Percentiles rank a stretch among this genome's conserved stretches.
Conservation (phyloP, 2,329 filamentous ascomycete species). For the Aquanectria penicillioides region DNA sequence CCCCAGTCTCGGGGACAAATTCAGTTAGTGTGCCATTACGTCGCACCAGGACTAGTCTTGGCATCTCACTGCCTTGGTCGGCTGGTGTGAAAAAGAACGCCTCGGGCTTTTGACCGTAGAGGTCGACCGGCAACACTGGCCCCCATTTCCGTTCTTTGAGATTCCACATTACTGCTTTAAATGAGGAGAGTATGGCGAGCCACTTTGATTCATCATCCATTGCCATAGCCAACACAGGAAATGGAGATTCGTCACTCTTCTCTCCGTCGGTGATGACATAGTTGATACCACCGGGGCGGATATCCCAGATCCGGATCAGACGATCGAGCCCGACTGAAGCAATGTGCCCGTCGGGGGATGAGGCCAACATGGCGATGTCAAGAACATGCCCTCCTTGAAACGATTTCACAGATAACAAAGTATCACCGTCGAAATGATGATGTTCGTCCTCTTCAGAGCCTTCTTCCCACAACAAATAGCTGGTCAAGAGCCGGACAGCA, state of each 20-base stretch:
- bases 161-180: slow-evolving; percentile 71
- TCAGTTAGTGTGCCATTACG: slow-evolving; percentile 72
- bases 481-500: slow-evolving; percentile 76
- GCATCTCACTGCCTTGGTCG: slow-evolving; percentile 46
- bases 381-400: slow-evolving; percentile 72
- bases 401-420: slow-evolving; percentile 68
- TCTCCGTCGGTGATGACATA: slow-evolving; percentile 56
- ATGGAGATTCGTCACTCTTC: slow-evolving; percentile 55
- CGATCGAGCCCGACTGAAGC: slow-evolving; percentile 78
- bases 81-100: slow-evolving; percentile 71
- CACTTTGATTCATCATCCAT: slow-evolving; percentile 72
- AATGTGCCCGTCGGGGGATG: slow-evolving; percentile 71
- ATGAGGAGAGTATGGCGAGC: slow-evolving; percentile 72
- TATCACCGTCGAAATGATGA: slow-evolving; percentile 55
- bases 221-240: slow-evolving; percentile 70
- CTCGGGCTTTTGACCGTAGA: slow-evolving; percentile 63
- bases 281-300: slow-evolving; percentile 55
- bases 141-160: slow-evolving; percentile 66
- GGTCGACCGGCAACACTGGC: slow-evolving; percentile 62
- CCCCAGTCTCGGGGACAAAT: slow-evolving; percentile 58
- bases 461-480: slow-evolving; percentile 77
- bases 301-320: slow-evolving; percentile 72
- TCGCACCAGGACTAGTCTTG: slow-evolving; percentile 69
- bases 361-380: slow-evolving; percentile 73
- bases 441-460: slow-evolving; percentile 57